These are phyloP conservation scores for Zhuliangozyma blackwelliae DNA, from an alignment of 1,139 yeast species.

Conservation along the genomic window DNA sequence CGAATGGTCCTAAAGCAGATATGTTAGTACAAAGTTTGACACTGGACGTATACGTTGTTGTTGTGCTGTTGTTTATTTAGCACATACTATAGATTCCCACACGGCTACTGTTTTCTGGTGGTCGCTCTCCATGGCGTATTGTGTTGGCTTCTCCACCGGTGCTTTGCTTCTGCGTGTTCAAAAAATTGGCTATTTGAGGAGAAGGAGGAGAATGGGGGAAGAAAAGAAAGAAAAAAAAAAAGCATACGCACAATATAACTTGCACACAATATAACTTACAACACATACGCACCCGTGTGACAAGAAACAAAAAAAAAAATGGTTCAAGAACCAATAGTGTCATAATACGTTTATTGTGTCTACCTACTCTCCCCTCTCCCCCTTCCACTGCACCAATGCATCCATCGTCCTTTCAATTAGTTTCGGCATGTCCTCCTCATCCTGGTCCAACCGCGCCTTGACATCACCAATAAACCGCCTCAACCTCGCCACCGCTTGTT, in stretches of 20 bases:
- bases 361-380: background rate
- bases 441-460: slow-evolving; percentile 24
- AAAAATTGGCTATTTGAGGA: too few relatives aligned
- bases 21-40: background rate
- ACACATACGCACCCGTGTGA: too few relatives aligned
- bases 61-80: background rate
- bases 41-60: background rate
- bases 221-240: too few relatives aligned
- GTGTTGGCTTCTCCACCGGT: slow-evolving; percentile 3
- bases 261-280: too few relatives aligned
- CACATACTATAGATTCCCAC: slow-evolving; percentile 9
- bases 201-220: too few relatives aligned
- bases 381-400: slow-evolving; percentile 25
- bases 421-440: slow-evolving; percentile 21
- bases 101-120: slow-evolving; percentile 2
- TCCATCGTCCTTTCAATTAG: slow-evolving; percentile 19
- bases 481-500: slow-evolving; percentile 13
- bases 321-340: too few relatives aligned
- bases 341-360: slow-evolving; percentile 3
- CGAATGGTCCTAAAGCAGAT: slow-evolving; percentile 8
- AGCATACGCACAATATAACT: too few relatives aligned
- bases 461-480: slow-evolving; percentile 34
- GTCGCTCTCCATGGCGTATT: slow-evolving; percentile 1
- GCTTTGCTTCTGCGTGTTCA: background rate
- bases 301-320: too few relatives aligned